A percentile compares a stretch with the other conserved stretches of the same genome.
phyloP scores from a whole-genome alignment of 2,329 filamentous ascomycete genomes.

The Graphiopsis chlorocephala region DNA sequence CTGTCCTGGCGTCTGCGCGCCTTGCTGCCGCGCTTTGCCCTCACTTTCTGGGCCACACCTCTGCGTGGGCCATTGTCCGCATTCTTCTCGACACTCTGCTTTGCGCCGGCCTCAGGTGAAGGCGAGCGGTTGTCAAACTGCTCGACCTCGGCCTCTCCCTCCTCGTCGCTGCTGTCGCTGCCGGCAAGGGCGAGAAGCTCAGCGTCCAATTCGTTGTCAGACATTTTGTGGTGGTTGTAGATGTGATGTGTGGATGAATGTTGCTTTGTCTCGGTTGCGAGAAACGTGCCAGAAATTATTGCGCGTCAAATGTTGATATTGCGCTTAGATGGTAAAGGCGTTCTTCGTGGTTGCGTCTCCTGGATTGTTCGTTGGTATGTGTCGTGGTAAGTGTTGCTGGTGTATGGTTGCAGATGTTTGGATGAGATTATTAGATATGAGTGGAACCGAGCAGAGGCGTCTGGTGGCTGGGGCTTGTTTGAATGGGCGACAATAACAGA shows the following conservation, averaged over 20 bases:
- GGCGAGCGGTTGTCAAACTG: conserved; percentile 56
- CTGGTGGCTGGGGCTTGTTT: background rate
- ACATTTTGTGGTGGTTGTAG: conserved; percentile 7
- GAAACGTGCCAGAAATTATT: background rate
- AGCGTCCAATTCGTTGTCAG: conserved; percentile 71
- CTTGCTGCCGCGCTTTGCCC: conserved; percentile 41
- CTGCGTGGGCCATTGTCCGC: conserved; percentile 34
- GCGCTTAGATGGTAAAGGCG: background rate
- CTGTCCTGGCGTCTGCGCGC: conserved; percentile 53
- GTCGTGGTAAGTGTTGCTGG: background rate
- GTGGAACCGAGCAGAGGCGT: background rate
- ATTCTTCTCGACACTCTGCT: conserved; percentile 38
- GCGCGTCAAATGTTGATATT: background rate
- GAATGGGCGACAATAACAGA: background rate
- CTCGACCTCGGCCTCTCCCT: conserved; percentile 45
- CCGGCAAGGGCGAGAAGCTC: conserved; percentile 91
- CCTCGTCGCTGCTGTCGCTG: conserved; percentile 54
- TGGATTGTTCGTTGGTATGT: background rate
- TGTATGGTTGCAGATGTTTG: background rate
- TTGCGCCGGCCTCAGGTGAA: conserved; percentile 44
- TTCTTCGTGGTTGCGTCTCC: conserved; percentile 11
- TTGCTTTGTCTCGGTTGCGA: background rate
- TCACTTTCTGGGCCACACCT: conserved; percentile 49
- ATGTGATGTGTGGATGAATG: background rate
- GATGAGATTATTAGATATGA: background rate